Base-by-base conservation (phyloP, 2,329 filamentous ascomycete genomes). In the Pseudogymnoascus sp. region DNA sequence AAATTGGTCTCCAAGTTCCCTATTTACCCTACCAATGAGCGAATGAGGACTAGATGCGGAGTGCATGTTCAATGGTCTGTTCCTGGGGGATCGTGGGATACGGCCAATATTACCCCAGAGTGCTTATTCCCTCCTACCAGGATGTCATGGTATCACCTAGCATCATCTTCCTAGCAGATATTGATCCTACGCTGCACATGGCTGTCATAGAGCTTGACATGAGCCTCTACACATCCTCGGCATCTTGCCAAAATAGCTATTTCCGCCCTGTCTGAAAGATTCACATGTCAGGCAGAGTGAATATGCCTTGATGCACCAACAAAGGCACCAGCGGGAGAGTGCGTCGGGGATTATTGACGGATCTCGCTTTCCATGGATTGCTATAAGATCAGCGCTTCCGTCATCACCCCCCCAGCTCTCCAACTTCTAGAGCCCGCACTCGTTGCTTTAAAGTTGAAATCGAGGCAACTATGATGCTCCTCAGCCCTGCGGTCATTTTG, bases 331-430 rank as follows among this genome's bases (percentile, higher is more conserved):
- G 13, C 29, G 10, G 11, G 29, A 11, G 17, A 33, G 29, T 56
- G 50, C 29, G 5, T 56, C 50, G 29, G 50, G 50, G 50, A 56
- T 56, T 33, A 21, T 56, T 33, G 29, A 33, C 11, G 50, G 50
- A 56, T 33, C 29, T 33, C 29, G 31, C 50, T 56, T 56, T 33
- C 50, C 17, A 56, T 56, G 50, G 50, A 33, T 56, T 56, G 26
- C 50, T 56, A 56, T 56, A 56, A 56, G 50, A 56, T 56, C 50
- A 56, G 50, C 50, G 50, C 50, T 56, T 33, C 50, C 17, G 29
- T 56, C 50, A 56, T 33, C 17, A 15, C 11, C 33, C 29, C 29
- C 17, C 17, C 17, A 33, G 50, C 31, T 33, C 50, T 56, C 50
- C 29, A 56, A 56, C 50, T 56, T 56, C 21, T 56, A 56, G 29